These are phyloP conservation scores for Xylaria arbuscula DNA, from an alignment of 2,329 filamentous ascomycete species.

Conservation along the genomic window DNA sequence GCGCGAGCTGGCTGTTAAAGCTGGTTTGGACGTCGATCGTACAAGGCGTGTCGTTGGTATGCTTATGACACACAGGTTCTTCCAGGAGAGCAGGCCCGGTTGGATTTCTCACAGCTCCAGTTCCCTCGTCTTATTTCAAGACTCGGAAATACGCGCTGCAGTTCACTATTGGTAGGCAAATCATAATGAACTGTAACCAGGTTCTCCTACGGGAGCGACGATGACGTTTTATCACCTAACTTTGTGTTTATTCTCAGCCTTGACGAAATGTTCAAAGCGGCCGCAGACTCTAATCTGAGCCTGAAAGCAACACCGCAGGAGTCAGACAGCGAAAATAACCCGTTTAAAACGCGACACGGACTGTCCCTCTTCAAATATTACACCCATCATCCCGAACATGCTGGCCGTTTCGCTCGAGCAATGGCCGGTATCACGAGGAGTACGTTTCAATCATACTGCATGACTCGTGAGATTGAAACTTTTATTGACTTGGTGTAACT, in stretches of 20 bases:
- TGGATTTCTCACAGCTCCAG: constrained; percentile 39
- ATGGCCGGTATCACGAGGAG: constrained; percentile 36
- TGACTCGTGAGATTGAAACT: too few species aligned
- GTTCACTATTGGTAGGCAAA: constrained; percentile 40
- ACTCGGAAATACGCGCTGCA: constrained; percentile 38
- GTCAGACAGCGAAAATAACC: constrained; percentile 34
- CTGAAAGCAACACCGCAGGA: constrained; percentile 40
- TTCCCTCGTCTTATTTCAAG: constrained; percentile 24
- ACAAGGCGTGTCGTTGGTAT: constrained; percentile 40
- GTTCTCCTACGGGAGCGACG: too few species aligned
- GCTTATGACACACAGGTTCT: constrained; percentile 43
- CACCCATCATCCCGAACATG: constrained; percentile 18
- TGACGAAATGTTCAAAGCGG: constrained; percentile 47
- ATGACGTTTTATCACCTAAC: too few species aligned
- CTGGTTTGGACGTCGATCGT: constrained; percentile 40
- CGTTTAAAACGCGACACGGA: constrained; percentile 39
- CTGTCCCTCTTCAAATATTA: constrained; percentile 36
- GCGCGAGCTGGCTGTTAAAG: constrained; percentile 36
- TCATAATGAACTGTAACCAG: too few species aligned
- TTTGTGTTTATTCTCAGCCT: too few species aligned
- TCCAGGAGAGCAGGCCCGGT: constrained; percentile 39
- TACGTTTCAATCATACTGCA: too few species aligned
- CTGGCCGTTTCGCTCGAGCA: constrained; percentile 31
- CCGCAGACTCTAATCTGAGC: constrained; percentile 29
- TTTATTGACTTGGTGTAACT: constrained; percentile 1